Evolutionary conservation across 441 rosid genomes (phyloP), one percentile per base, ranked within the genome.

Genomic region (Adansonia rubrostipa): DNA sequence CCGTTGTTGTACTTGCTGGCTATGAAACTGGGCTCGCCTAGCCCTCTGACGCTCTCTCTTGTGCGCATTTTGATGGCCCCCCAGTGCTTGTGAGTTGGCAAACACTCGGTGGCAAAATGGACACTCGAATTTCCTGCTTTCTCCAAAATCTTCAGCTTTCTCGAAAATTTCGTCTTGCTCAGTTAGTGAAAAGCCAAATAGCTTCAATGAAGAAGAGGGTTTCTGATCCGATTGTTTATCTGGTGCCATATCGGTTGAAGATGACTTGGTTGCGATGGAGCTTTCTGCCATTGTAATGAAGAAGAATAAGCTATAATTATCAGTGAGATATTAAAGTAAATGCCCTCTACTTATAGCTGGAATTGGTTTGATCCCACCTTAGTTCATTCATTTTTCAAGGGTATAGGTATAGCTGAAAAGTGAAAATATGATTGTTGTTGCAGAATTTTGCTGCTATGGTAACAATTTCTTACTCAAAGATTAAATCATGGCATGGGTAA

Each of bases 51-150:
- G 84, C 85, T 88, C 92, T 66, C 89, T 82, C 66, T 87, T 90
- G 83, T 90, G 93, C 0, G 92, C 93, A 81, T 90, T 90, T 82
- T 90, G 93, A 72, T 90, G 93, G 65, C 92, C 93, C 1, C 93
- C 93, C 3, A 90, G 81, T 10, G 93, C 92, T 73, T 90, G 92
- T 17, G 93, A 87, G 77, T 88, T 90, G 45, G 85, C 86, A 48
- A 90, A 88, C 4, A 80, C 81, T 74, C 93, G 78, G 51, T 77
- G 69, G 89, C 93, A 90, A 50, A 87, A 90, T 42, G 88, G 88
- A 69, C 93, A 90, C 84, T 86, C 88, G 77, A 86, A 88, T 69
- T 81, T 88, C 79, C 84, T 84, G 74, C 28, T 77, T 36, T 79
- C 77, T 17, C 15, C 77, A 6, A 36, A 47, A 15, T 51, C 77